Conservation (phyloP, 2,329 filamentous ascomycete genomes). For the Hypoxylon sp. region DNA sequence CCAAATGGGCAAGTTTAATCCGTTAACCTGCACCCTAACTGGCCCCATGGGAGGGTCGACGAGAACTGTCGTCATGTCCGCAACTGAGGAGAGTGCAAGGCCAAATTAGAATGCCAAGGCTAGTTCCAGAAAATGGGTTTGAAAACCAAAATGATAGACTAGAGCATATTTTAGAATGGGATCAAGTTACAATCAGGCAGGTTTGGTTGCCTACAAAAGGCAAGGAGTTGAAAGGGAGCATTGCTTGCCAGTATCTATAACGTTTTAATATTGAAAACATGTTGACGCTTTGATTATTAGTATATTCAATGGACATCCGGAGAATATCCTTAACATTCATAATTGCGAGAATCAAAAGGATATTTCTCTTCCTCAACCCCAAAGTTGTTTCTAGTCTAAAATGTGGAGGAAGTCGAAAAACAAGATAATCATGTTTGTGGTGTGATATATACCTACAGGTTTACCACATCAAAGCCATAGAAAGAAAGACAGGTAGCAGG, state of each 20-base stretch:
- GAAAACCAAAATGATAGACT: constrained; percentile 10
- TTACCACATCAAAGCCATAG: background rate
- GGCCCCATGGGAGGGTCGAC: constrained; percentile 36
- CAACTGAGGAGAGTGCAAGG: constrained; percentile 34
- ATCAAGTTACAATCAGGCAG: constrained; percentile 14
- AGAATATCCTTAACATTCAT: background rate
- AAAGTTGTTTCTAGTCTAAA: background rate
- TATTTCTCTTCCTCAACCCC: too few species aligned
- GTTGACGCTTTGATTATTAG: background rate
- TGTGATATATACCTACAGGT: background rate
- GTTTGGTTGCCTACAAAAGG: background rate
- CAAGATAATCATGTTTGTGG: background rate
- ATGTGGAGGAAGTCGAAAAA: background rate
- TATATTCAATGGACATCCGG: background rate
- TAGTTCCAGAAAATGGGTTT: background rate
- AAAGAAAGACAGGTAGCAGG: background rate
- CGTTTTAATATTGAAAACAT: background rate
- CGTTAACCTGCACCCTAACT: constrained; percentile 44
- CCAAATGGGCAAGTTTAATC: constrained; percentile 50
- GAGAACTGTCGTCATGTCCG: constrained; percentile 43
- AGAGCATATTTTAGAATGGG: constrained; percentile 15
- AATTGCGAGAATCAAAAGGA: background rate
- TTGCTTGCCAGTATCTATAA: constrained; percentile 7
- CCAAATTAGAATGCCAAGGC: constrained; percentile 36
- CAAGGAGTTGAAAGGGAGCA: background rate